Conservation (phyloP, 1,139 yeast genomes). For the Blastobotrys aristatus region DNA sequence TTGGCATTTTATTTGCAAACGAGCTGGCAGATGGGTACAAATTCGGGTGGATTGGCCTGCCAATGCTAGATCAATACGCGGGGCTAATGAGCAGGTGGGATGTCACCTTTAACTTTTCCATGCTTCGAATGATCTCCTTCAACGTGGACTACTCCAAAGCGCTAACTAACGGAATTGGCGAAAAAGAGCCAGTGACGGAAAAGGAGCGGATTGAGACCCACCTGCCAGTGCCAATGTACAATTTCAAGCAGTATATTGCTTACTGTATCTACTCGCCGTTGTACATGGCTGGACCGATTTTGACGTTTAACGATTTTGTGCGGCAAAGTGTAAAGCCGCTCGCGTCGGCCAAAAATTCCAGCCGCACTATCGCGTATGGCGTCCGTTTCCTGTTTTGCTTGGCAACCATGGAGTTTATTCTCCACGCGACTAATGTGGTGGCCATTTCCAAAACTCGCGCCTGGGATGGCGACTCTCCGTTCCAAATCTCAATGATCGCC, state of each 20-base stretch:
- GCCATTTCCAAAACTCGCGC: constrained; percentile 87
- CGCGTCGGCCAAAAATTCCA: constrained; percentile 45
- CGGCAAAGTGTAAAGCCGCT: constrained; percentile 53
- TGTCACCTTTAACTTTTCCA: constrained; percentile 85
- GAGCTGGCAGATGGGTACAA: constrained; percentile 57
- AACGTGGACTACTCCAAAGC: constrained; percentile 59
- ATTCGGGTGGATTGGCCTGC: constrained; percentile 35
- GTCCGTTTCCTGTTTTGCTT: constrained; percentile 66
- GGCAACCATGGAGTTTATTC: constrained; percentile 77
- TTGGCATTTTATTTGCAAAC: constrained; percentile 69
- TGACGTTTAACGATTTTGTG: constrained; percentile 86
- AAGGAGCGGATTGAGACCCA: constrained; percentile 65
- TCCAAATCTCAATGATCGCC: constrained; percentile 93
- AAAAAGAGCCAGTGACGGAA: constrained; percentile 41
- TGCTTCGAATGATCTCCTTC: constrained; percentile 77
- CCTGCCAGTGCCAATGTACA: constrained; percentile 55
- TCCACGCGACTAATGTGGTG: constrained; percentile 87
- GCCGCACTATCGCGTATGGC: constrained; percentile 57
- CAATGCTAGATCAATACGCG: constrained; percentile 29
- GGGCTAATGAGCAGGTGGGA: constrained; percentile 93
- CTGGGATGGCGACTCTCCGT: constrained; percentile 86
- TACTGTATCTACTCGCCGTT: constrained; percentile 83
- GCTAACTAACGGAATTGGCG: constrained; percentile 19
- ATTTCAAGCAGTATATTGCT: constrained; percentile 58
- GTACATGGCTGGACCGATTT: constrained; percentile 90